Evolutionary conservation across 1,284 basidiomycete genomes (phyloP).

Genomic region (Austroboletus niveus): DNA sequence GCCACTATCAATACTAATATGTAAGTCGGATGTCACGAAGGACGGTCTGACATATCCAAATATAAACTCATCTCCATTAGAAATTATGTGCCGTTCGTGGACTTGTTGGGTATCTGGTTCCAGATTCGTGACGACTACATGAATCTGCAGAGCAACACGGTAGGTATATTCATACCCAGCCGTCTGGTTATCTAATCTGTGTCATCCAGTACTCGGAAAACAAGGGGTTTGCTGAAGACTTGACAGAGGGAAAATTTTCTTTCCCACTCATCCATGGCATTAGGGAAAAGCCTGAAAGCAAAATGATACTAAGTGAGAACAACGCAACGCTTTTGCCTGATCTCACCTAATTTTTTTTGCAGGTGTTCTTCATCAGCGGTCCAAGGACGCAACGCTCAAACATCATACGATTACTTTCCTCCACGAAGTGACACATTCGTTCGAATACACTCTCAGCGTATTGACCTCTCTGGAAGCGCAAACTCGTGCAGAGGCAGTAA

Average conservation of each 20-base stretch:
- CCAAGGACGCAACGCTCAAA: slow-evolving; percentile 76
- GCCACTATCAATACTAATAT: slow-evolving; percentile 56
- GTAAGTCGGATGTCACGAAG: slow-evolving; percentile 37
- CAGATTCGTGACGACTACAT: slow-evolving; percentile 97
- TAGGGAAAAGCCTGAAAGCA: slow-evolving; percentile 66
- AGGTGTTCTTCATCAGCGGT: slow-evolving; percentile 88
- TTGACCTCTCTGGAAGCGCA: slow-evolving; percentile 52
- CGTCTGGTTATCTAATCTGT: not conserved
- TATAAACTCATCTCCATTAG: slow-evolving; percentile 38
- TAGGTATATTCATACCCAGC: slow-evolving; percentile 30
- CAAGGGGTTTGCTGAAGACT: slow-evolving; percentile 93
- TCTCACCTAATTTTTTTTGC: slow-evolving; percentile 1
- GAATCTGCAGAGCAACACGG: slow-evolving; percentile 86
- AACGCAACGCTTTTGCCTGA: not conserved
- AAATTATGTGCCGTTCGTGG: slow-evolving; percentile 88
- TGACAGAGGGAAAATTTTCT: slow-evolving; percentile 95
- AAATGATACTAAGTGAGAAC: slow-evolving; percentile 77
- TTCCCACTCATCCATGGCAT: slow-evolving; percentile 93
- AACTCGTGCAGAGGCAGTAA: slow-evolving; percentile 33
- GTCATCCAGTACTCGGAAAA: slow-evolving; percentile 73
- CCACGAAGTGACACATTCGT: slow-evolving; percentile 61
- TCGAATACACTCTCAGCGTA: slow-evolving; percentile 67
- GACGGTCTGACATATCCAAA: not conserved
- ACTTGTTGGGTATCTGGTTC: slow-evolving; percentile 91
- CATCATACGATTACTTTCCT: slow-evolving; percentile 78